Evolutionary conservation across 495 filamentous ascomycete species (phyloP).

Genomic region (Aspergillus baeticus): DNA sequence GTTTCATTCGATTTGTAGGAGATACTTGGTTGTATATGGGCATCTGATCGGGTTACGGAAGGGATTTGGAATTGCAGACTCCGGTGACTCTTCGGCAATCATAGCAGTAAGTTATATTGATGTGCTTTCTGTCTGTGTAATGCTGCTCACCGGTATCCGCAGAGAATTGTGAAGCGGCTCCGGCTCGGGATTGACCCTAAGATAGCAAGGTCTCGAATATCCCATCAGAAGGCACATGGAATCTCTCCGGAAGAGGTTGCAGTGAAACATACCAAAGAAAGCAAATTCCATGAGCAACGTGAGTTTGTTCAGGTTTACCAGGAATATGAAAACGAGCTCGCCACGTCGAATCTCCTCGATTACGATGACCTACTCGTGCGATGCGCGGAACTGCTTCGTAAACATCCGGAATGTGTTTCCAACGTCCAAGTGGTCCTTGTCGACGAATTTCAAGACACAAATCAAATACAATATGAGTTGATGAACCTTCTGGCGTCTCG

Average conservation of each 20-base stretch:
- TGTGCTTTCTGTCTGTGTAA: not conserved
- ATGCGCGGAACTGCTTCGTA: slow-evolving; percentile 76
- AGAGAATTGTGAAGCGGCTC: slow-evolving; percentile 78
- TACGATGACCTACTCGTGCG: slow-evolving; percentile 91
- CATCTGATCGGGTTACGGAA: slow-evolving; percentile 76
- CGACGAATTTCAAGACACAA: slow-evolving; percentile 98
- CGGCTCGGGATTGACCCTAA: slow-evolving; percentile 67
- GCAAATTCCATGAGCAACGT: slow-evolving; percentile 60
- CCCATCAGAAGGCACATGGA: slow-evolving; percentile 78
- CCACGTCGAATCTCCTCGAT: slow-evolving; percentile 80
- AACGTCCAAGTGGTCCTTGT: slow-evolving; percentile 92
- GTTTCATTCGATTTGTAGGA: slow-evolving; percentile 89
- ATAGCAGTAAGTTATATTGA: slow-evolving; percentile 35
- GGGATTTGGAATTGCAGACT: slow-evolving; percentile 94
- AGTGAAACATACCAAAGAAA: slow-evolving; percentile 32
- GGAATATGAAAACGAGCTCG: slow-evolving; percentile 75
- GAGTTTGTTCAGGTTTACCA: slow-evolving; percentile 73
- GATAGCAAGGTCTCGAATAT: slow-evolving; percentile 72
- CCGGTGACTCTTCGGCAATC: slow-evolving; percentile 71
- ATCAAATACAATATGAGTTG: slow-evolving; percentile 89
- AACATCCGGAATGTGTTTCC: slow-evolving; percentile 79
- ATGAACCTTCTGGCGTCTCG: slow-evolving; percentile 84
- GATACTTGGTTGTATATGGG: slow-evolving; percentile 85
- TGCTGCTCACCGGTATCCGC: slow-evolving; percentile 7
- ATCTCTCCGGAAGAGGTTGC: slow-evolving; percentile 43